Evolutionary conservation across 148 eudicot genomes (phyloP).

Genomic region (Polygonum maritimum): DNA sequence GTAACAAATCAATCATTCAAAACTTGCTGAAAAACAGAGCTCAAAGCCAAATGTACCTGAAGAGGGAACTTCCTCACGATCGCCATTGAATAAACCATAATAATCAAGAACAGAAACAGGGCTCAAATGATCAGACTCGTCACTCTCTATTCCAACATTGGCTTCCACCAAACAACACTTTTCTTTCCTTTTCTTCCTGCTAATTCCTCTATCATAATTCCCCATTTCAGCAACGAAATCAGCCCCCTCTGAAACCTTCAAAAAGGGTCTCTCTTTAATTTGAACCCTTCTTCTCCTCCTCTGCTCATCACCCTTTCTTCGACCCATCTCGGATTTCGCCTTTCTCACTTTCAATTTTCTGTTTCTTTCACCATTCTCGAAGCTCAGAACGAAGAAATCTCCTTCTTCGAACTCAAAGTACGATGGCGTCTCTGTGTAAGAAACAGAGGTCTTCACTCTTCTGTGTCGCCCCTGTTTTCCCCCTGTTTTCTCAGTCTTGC

Average conservation of each 20-base stretch:
- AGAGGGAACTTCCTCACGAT: slow-evolving; percentile 30
- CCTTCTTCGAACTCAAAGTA: slow-evolving; percentile 45
- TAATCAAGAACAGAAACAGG: slow-evolving; percentile 86
- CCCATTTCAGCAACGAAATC: background rate
- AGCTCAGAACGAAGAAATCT: slow-evolving; percentile 53
- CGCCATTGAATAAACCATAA: slow-evolving; percentile 20
- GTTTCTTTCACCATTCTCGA: slow-evolving; percentile 21
- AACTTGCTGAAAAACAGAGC: background rate
- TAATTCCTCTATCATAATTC: background rate
- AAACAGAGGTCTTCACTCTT: slow-evolving; percentile 35
- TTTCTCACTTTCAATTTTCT: slow-evolving; percentile 9
- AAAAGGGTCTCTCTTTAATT: background rate
- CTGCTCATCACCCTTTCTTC: background rate
- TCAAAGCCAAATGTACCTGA: slow-evolving; percentile 26
- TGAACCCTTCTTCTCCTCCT: background rate
- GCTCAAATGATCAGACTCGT: slow-evolving; percentile 57
- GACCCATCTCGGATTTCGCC: slow-evolving; percentile 5
- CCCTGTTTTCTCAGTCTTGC: slow-evolving; percentile 24
- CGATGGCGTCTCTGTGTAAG: slow-evolving; percentile 30
- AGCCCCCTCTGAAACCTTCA: slow-evolving; percentile 2
- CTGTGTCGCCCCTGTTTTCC: slow-evolving; percentile 12
- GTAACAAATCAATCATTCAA: background rate
- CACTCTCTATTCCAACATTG: slow-evolving; percentile 29
- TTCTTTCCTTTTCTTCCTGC: slow-evolving; percentile 27
- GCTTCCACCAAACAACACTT: slow-evolving; percentile 12